These are phyloP conservation scores for Luzula sylvatica DNA, from an alignment of 176 grass and related monocot genomes.

Conservation along the genomic window DNA sequence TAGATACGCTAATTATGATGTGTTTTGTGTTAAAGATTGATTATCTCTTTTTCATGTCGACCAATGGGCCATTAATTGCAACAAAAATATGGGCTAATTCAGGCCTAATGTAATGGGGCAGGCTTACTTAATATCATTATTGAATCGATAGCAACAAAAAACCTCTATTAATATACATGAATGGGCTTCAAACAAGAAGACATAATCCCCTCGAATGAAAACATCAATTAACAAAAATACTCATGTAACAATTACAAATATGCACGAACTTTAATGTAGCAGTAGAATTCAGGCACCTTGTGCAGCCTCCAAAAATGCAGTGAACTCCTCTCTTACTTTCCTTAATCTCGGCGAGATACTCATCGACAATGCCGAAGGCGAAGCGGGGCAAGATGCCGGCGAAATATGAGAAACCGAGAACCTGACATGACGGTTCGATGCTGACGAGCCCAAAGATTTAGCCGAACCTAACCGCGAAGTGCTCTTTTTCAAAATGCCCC, in stretches of 20 bases:
- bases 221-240: constrained; percentile 1
- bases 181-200: constrained; percentile 8
- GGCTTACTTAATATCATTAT: too few species aligned
- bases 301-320: constrained; percentile 53
- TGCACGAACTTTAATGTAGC: neutral
- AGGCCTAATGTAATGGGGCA: neutral
- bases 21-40: neutral
- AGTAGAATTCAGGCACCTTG: constrained; percentile 29
- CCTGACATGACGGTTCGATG: constrained; percentile 66
- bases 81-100: neutral
- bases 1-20: neutral
- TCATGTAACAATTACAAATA: neutral
- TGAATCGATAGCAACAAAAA: neutral
- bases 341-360: constrained; percentile 54
- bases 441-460: constrained; percentile 23
- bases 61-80: neutral
- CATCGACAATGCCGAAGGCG: constrained; percentile 26
- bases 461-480: constrained; percentile 34
- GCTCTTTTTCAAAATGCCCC: constrained; percentile 56
- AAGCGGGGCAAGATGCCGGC: constrained; percentile 40
- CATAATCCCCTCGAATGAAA: constrained; percentile 15
- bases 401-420: constrained; percentile 39
- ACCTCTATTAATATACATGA: neutral
- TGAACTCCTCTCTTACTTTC: constrained; percentile 63
- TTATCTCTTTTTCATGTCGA: neutral